phyloP scores from a whole-genome alignment of 345 rosid genomes.

The Moricandia moricandioides region DNA sequence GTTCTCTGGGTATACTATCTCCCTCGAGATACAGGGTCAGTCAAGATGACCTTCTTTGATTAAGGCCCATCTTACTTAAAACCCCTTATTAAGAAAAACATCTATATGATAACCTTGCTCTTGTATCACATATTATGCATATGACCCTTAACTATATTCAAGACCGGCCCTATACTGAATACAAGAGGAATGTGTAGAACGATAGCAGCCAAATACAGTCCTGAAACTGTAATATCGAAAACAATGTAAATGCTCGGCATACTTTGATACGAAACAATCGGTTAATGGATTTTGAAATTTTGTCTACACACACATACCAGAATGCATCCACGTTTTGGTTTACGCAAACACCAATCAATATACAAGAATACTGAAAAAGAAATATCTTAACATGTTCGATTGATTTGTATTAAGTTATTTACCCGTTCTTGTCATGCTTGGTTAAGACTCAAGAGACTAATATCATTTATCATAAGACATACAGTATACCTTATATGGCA shows the following conservation, averaged over 20 bases:
- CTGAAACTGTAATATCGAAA: no score
- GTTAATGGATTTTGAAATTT: background rate
- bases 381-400: background rate
- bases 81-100: background rate
- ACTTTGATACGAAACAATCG: background rate
- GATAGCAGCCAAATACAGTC: no score
- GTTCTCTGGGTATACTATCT: no score
- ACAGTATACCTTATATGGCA: background rate
- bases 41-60: background rate
- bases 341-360: background rate
- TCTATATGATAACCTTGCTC: background rate
- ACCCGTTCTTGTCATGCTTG: background rate
- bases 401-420: background rate
- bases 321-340: background rate
- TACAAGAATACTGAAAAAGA: background rate
- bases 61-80: background rate
- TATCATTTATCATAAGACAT: background rate
- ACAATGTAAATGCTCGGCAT: background rate
- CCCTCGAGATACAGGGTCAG: no score
- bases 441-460: background rate
- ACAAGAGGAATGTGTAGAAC: no score
- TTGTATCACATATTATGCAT: background rate
- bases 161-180: background rate
- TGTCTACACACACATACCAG: background rate
- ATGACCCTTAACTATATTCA: background rate